These are phyloP conservation scores for Arthrobotrys iridis DNA, from an alignment of 2,329 filamentous ascomycete species.

Conservation along the genomic window DNA sequence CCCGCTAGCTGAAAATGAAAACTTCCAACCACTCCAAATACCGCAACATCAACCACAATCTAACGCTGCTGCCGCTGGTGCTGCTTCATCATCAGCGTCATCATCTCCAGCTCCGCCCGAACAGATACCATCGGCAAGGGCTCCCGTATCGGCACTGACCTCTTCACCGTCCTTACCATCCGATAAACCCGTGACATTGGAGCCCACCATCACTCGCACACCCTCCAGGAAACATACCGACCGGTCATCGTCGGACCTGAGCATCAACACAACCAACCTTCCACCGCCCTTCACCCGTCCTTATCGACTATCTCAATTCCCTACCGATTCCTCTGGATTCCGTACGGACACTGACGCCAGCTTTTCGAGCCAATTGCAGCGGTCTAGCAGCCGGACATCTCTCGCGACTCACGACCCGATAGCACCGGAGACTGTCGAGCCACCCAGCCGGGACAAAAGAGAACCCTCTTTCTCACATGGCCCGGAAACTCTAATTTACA, in stretches of 20 bases:
- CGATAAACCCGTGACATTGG: constrained; percentile 13
- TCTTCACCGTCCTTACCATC: not conserved
- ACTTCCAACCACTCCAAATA: constrained; percentile 32
- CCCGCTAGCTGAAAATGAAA: constrained; percentile 51
- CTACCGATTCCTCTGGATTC: constrained; percentile 30
- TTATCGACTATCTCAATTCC: constrained; percentile 42
- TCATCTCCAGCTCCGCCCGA: constrained; percentile 4
- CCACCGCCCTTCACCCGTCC: constrained; percentile 34
- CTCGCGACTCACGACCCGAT: constrained; percentile 12
- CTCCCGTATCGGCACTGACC: not conserved
- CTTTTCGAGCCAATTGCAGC: constrained; percentile 33
- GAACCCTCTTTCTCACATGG: constrained; percentile 29
- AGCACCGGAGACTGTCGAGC: constrained; percentile 19
- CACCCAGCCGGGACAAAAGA: constrained; percentile 21
- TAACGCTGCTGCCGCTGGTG: not conserved
- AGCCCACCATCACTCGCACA: constrained; percentile 2
- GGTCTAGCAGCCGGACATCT: constrained; percentile 32
- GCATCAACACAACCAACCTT: constrained; percentile 54
- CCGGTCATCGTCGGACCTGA: constrained; percentile 33
- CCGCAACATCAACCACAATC: not conserved
- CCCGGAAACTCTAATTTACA: constrained; percentile 21
- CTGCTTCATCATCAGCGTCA: not conserved
- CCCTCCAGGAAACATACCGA: constrained; percentile 13
- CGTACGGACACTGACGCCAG: constrained; percentile 34
- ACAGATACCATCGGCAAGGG: not conserved